These are phyloP conservation scores for Colletotrichum gloeosporioides DNA, from an alignment of 2,329 filamentous ascomycete species.

Conservation along the genomic window DNA sequence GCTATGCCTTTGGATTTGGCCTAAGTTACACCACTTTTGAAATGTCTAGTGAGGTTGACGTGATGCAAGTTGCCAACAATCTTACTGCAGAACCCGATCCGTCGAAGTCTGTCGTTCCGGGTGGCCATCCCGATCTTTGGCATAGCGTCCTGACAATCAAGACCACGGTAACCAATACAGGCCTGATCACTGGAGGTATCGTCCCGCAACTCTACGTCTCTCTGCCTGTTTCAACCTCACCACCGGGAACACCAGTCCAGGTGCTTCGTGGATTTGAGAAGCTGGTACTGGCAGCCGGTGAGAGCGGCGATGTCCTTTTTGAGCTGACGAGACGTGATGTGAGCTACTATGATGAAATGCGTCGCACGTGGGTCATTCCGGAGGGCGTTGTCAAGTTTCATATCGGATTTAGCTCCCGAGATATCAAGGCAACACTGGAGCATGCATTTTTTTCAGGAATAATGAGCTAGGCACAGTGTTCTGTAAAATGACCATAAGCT, in stretches of 20 bases:
- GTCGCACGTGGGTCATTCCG: conserved; percentile 65
- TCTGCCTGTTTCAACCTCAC: conserved; percentile 34
- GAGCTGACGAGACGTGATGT: conserved; percentile 65
- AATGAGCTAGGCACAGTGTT: no score
- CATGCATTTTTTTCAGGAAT: neutral
- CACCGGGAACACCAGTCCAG: conserved; percentile 47
- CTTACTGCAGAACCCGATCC: conserved; percentile 40
- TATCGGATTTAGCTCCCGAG: conserved; percentile 35
- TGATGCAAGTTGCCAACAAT: conserved; percentile 40
- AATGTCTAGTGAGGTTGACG: conserved; percentile 31
- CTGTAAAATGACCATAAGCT: no score
- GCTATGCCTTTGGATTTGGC: conserved; percentile 69
- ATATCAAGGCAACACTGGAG: neutral
- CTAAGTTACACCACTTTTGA: conserved; percentile 70
- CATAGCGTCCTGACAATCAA: conserved; percentile 57
- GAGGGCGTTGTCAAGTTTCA: conserved; percentile 44
- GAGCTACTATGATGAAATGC: conserved; percentile 67
- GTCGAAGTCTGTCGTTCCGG: conserved; percentile 42
- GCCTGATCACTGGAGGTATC: conserved; percentile 64
- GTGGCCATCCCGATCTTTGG: conserved; percentile 43
- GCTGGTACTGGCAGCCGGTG: conserved; percentile 53
- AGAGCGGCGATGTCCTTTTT: conserved; percentile 54
- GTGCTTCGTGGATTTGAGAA: conserved; percentile 73
- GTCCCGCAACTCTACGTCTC: conserved; percentile 67
- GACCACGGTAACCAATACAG: conserved; percentile 69